Base-by-base conservation (phyloP, 2,329 filamentous ascomycete species). In the Coniochaeta sp. region DNA sequence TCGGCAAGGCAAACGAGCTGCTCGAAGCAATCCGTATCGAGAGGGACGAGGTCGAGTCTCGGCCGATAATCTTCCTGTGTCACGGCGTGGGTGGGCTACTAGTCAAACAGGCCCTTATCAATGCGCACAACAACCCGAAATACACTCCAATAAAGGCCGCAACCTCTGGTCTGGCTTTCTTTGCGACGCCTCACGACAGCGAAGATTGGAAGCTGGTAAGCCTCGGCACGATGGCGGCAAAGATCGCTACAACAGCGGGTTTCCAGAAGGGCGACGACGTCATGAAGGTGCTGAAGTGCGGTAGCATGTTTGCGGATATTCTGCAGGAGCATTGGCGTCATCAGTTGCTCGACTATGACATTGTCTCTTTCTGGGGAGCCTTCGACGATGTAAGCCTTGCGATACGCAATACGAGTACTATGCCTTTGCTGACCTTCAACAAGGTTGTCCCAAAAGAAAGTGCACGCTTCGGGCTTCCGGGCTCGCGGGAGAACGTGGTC, bases 21-120 rank as follows among this genome's bases (percentile, higher is more conserved):
- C 65, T 70, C 12, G 64, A 68, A 57, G 59, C 52, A 0, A 67
- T 70, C 31, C 34, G 61, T 52, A 56, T 56, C 7, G 58, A 64
- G 59, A 60, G 65, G 47, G 52, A 63, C 9, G 64, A 60, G 5
- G n/a, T 54, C 3, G 61, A 65, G 43, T 28, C 55, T 17, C 52
- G 64, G 24, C 63, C 65, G 3, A 64, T 68, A 26, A 26, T 67
- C 11, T 60, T 69, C 22, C 14, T 67, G 7, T 60, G 62, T 2
- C 67, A 69, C 59, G 67, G 65, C 47, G 40, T 68, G 44, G 67
- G 67, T 24, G 67, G 65, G 0, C 43, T 67, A 7, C 54, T 69
- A n/a, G 63, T 71, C 11, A 67, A 69, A 62, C 68, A 70, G 59
- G 69, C 67, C 1, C 50, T 71, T 28, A 64, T 71, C 40, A 69